Evolutionary conservation across 2,329 filamentous ascomycete species (phyloP).

Genomic region (Xenosphaeropsis pyriputrescens): DNA sequence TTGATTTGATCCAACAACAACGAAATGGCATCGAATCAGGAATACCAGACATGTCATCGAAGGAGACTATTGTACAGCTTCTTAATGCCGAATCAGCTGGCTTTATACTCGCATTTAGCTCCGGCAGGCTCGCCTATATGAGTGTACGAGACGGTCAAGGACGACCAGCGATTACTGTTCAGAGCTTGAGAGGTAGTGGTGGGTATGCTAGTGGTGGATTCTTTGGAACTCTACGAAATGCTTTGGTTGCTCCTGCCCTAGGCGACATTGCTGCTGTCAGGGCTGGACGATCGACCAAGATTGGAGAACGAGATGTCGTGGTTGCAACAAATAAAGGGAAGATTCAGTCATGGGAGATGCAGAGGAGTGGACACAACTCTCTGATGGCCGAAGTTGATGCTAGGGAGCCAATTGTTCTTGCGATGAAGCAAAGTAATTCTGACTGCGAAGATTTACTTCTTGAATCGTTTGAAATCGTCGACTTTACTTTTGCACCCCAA

Average conservation of each 20-base stretch:
- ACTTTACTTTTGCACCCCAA: conserved; percentile 58
- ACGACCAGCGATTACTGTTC: conserved; percentile 63
- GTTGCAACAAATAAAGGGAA: conserved; percentile 64
- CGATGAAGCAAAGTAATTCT: conserved; percentile 41
- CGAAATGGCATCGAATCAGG: conserved; percentile 64
- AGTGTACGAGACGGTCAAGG: conserved; percentile 78
- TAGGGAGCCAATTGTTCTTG: conserved; percentile 45
- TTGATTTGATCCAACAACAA: conserved; percentile 72
- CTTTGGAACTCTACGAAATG: conserved; percentile 68
- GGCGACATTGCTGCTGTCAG: conserved; percentile 72
- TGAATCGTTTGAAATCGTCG: conserved; percentile 57
- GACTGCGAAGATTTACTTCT: conserved; percentile 31
- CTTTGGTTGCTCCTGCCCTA: conserved; percentile 54
- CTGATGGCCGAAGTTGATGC: conserved; percentile 59
- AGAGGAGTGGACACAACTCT: conserved; percentile 73
- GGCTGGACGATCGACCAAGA: conserved; percentile 53
- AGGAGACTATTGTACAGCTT: conserved; percentile 65
- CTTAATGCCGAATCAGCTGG: conserved; percentile 74
- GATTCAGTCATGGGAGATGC: conserved; percentile 76
- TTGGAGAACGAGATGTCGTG: conserved; percentile 75
- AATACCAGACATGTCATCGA: conserved; percentile 60
- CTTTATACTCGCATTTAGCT: conserved; percentile 74
- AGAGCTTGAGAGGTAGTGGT: conserved; percentile 54
- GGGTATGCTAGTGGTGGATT: conserved; percentile 46
- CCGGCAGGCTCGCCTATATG: conserved; percentile 74